Evolutionary conservation across 257 asterid species (phyloP).

Genomic region (Vinca minor): DNA sequence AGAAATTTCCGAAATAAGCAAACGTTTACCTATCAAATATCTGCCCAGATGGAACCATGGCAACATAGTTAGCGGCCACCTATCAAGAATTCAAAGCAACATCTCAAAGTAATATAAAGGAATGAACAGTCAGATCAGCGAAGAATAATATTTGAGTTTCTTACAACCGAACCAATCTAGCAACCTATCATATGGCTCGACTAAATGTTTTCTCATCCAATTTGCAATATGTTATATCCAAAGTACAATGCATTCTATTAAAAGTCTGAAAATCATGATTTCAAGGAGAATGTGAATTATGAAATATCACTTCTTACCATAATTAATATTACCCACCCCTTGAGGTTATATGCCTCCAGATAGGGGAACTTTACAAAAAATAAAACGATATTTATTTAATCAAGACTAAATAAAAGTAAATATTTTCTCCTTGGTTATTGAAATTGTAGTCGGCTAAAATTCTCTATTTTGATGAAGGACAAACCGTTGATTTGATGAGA

Average conservation of each 20-base stretch:
- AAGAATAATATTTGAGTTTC: neutral
- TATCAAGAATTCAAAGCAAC: slow-evolving; percentile 19
- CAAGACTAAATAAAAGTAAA: too few species aligned
- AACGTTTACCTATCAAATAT: slow-evolving; percentile 73
- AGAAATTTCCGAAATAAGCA: neutral
- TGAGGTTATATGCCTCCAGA: neutral
- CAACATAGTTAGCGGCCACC: slow-evolving; percentile 96
- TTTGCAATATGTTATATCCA: neutral
- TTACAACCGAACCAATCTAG: neutral
- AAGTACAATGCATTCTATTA: neutral
- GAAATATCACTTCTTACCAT: too few species aligned
- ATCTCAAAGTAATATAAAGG: neutral
- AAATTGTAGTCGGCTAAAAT: too few species aligned
- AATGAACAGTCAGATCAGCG: neutral
- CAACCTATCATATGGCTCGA: neutral
- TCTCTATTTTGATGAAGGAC: too few species aligned
- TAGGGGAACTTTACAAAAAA: too few species aligned
- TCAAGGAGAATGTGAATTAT: neutral
- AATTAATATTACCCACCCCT: neutral
- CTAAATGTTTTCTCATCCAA: neutral
- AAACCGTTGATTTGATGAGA: too few species aligned
- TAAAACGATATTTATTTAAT: too few species aligned
- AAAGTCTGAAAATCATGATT: neutral
- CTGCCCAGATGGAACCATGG: slow-evolving; percentile 98
- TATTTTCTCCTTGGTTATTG: too few species aligned